These are phyloP conservation scores for Fistulinella prunicolor DNA, from an alignment of 768 basidiomycete genomes.

Conservation along the genomic window DNA sequence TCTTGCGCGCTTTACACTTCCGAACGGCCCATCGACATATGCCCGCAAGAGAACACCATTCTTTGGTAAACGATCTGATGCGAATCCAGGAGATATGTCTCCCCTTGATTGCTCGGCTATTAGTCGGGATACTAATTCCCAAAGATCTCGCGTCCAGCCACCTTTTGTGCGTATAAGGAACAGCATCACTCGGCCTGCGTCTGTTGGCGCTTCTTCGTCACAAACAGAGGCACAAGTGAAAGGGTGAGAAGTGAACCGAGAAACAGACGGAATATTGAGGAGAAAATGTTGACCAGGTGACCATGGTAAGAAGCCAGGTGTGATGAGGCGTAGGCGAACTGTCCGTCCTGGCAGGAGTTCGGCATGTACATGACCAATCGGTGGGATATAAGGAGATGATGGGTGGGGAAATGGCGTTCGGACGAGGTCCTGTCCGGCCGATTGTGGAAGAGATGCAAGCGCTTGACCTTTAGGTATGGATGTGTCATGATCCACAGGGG, in stretches of 20 bases:
- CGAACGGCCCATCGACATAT: conserved; percentile 67
- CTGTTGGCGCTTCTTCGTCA: conserved; percentile 43
- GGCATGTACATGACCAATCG: conserved; percentile 64
- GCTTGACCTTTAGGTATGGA: not conserved
- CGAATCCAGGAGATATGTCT: conserved; percentile 8
- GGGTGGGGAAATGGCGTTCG: not conserved
- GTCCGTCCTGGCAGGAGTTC: conserved; percentile 70
- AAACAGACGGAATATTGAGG: conserved; percentile 62
- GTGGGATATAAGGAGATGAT: conserved; percentile 42
- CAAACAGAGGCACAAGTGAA: conserved; percentile 68
- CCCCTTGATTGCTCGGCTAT: conserved; percentile 34
- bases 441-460: not conserved
- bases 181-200: conserved; percentile 53
- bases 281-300: conserved; percentile 78
- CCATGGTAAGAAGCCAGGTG: conserved; percentile 59
- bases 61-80: conserved; percentile 29
- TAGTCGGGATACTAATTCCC: conserved; percentile 48
- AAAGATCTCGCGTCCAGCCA: conserved; percentile 68
- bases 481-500: not conserved
- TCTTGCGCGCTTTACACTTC: conserved; percentile 54
- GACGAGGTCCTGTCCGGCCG: not conserved
- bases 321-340: conserved; percentile 61
- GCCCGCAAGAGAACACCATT: conserved; percentile 53
- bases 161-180: conserved; percentile 67
- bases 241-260: conserved; percentile 61